These are phyloP conservation scores for Corinectria fuckeliana DNA, from an alignment of 2,329 filamentous ascomycete species.

Conservation along the genomic window DNA sequence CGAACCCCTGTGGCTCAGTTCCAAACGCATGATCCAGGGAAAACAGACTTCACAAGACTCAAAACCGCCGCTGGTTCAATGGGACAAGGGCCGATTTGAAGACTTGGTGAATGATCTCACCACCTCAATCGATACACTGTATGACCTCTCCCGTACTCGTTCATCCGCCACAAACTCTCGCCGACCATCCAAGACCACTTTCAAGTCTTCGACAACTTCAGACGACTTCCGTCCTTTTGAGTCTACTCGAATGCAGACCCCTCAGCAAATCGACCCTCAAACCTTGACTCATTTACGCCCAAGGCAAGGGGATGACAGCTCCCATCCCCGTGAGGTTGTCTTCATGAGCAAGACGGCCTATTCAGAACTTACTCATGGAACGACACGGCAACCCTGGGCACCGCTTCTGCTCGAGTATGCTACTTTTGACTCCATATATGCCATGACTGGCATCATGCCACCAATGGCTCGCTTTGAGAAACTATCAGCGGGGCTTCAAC, in stretches of 20 bases:
- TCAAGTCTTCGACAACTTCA: constrained; percentile 45
- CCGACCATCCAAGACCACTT: constrained; percentile 40
- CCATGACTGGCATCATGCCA: constrained; percentile 67
- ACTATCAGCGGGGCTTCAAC: constrained; percentile 63
- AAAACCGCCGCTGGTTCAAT: constrained; percentile 64
- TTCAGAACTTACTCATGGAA: constrained; percentile 52
- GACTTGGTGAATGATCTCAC: constrained; percentile 78
- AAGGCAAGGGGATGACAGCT: constrained; percentile 45
- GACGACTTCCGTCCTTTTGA: constrained; percentile 62
- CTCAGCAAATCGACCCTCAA: constrained; percentile 63
- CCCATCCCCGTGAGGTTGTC: constrained; percentile 53
- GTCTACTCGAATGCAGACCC: constrained; percentile 66
- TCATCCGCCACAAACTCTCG: constrained; percentile 50
- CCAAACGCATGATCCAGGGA: constrained; percentile 53
- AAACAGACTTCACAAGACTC: constrained; percentile 55
- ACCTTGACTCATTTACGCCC: constrained; percentile 57
- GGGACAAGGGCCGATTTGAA: constrained; percentile 76
- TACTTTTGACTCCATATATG: constrained; percentile 66
- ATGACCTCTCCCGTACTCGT: constrained; percentile 74
- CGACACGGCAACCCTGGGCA: constrained; percentile 53
- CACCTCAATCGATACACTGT: constrained; percentile 79
- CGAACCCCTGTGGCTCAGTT: constrained; percentile 72
- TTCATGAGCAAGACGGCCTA: constrained; percentile 59
- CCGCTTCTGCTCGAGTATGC: constrained; percentile 76
- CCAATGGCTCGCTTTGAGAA: constrained; percentile 70